phyloP scores from a whole-genome alignment of 768 basidiomycete species.

The Trametes gibbosa region DNA sequence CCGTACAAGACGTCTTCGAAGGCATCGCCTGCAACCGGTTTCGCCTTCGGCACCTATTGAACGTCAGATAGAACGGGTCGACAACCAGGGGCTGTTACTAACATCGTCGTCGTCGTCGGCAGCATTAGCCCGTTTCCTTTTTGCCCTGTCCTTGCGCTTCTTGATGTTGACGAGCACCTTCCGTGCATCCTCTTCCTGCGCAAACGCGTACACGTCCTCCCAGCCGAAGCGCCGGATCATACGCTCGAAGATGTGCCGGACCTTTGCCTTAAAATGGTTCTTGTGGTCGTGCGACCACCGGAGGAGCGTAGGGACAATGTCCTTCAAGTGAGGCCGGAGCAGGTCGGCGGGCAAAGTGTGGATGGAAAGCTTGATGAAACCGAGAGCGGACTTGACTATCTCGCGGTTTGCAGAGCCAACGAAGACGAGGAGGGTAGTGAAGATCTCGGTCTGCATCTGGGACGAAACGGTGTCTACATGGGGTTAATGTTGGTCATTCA shows the following conservation, averaged over 20 bases:
- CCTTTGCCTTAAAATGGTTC: slow-evolving; percentile 97
- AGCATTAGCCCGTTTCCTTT: slow-evolving; percentile 72
- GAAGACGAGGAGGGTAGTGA: slow-evolving; percentile 86
- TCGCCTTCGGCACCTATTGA: slow-evolving; percentile 33
- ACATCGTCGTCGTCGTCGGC: slow-evolving; percentile 57
- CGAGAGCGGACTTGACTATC: slow-evolving; percentile 94
- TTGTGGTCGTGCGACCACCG: slow-evolving; percentile 97
- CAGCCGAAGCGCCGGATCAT: slow-evolving; percentile 89
- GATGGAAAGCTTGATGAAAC: slow-evolving; percentile 90
- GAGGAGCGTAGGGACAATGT: slow-evolving; percentile 80
- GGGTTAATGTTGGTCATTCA: neutral
- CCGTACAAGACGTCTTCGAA: slow-evolving; percentile 98
- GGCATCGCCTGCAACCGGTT: slow-evolving; percentile 63
- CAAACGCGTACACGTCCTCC: slow-evolving; percentile 75
- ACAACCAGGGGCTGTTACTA: slow-evolving; percentile 1
- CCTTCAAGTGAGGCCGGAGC: slow-evolving; percentile 72
- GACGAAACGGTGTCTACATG: slow-evolving; percentile 62
- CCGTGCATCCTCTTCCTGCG: slow-evolving; percentile 73
- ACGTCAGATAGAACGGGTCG: neutral
- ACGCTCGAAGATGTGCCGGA: slow-evolving; percentile 95
- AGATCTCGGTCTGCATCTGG: slow-evolving; percentile 77
- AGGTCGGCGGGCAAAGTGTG: slow-evolving; percentile 76
- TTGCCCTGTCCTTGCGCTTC: slow-evolving; percentile 91
- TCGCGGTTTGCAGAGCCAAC: slow-evolving; percentile 93
- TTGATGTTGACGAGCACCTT: slow-evolving; percentile 94